Evolutionary conservation across 352 stramenopile genomes (phyloP), one percentile per base, ranked within the genome.

Genomic region (Phytophthora vignae): DNA sequence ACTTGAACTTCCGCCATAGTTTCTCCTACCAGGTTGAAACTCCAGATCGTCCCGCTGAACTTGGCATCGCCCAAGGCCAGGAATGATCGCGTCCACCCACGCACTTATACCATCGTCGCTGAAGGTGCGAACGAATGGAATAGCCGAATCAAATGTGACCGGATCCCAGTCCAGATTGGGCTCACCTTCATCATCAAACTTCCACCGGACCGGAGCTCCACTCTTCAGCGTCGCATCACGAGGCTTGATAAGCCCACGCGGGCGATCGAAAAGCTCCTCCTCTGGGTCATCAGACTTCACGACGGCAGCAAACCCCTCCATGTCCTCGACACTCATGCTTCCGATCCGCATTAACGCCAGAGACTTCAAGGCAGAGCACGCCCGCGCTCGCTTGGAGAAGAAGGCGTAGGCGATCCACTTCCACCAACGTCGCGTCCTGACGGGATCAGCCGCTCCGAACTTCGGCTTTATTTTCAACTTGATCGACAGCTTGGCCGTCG

Each of bases 311-410:
- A 67, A 58, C 3, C 7, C 60, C 49, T 58, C 33, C 4, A 49
- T 38, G 25, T 67, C 60, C 25, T 19, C 19, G 2, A 19, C 33
- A 36, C 29, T 38, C 14, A 67, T 58, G 10, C 48, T 58, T 21
- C 25, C 19, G 44, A 67, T 58, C 2, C 38, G n/a, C 8, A 50
- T 33, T 4, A 67, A 19, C 11, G 48, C 60, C 14, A 59, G 60
- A 1, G 60, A 58, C 40, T 58, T 25, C 15, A 58, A 19, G 2
- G 46, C 36, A 10, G 58, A 50, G 15, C 21, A 66, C 19, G 25
- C 60, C 10, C 49, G 48, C 15, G 60, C 48, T 53, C 60, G 46
- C 19, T 58, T 66, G 10, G 60, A 66, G 49, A 67, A 67, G 11
- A 58, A 48, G 1, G 60, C 7, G 17, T 66, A 66, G 2, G 29